Conservation (phyloP, 768 basidiomycete species). For the Crepidotus variabilis region DNA sequence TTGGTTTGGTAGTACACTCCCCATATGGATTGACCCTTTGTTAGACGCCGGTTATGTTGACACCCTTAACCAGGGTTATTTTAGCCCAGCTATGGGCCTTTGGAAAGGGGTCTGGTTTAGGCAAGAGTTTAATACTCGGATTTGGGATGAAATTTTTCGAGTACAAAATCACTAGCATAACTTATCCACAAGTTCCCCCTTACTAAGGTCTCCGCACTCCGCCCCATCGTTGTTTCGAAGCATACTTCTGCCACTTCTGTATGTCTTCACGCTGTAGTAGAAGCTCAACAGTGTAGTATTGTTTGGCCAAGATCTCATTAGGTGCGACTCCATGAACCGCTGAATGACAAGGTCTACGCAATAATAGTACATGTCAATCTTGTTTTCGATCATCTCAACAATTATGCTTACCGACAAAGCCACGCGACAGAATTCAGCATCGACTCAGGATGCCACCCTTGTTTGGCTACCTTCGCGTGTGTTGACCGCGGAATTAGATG, state of each 20-base stretch:
- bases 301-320: conserved; percentile 47
- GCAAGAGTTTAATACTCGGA: background rate
- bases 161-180: background rate
- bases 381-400: background rate
- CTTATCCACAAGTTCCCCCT: no score
- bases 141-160: background rate
- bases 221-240: conserved; percentile 41
- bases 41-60: conserved; percentile 12
- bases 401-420: conserved; percentile 40
- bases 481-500: conserved; percentile 54
- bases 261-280: conserved; percentile 52
- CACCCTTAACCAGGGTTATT: background rate
- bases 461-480: conserved; percentile 53
- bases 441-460: conserved; percentile 49
- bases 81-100: conserved; percentile 6
- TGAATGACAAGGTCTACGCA: conserved; percentile 45
- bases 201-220: background rate
- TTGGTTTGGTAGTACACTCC: conserved; percentile 22
- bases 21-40: conserved; percentile 16
- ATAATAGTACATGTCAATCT: background rate
- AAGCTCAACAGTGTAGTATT: conserved; percentile 47
- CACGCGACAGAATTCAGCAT: conserved; percentile 58
- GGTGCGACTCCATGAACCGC: conserved; percentile 46
- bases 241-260: conserved; percentile 52
- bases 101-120: conserved; percentile 5